These are phyloP conservation scores for Coffea eugenioides DNA, from an alignment of 257 asterid species.

Conservation along the genomic window DNA sequence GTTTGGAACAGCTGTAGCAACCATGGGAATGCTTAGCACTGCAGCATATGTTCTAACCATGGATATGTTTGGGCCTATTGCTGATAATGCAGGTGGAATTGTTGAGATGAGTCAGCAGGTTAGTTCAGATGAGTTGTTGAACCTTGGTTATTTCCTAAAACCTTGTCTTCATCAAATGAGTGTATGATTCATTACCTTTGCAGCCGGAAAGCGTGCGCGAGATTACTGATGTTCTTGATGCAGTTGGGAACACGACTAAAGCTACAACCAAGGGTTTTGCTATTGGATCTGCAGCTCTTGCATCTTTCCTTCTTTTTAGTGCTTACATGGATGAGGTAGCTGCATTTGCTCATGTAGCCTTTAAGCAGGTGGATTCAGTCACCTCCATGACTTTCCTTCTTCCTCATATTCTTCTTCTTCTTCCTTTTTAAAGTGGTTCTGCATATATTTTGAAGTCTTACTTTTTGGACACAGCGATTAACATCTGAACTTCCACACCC, in stretches of 20 bases:
- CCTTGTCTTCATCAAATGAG: background rate
- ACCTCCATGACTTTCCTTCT: conserved; percentile 10
- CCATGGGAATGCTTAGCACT: conserved; percentile 99
- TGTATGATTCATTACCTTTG: conserved; percentile 14
- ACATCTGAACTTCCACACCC: background rate
- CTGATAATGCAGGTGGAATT: conserved; percentile 99
- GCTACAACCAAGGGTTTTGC: conserved; percentile 99
- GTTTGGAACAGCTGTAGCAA: conserved; percentile 99
- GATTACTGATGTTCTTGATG: conserved; percentile 95
- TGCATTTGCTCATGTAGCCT: conserved; percentile 65
- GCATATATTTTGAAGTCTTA: conserved; percentile 2
- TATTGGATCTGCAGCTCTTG: conserved; percentile 98
- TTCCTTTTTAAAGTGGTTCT: background rate
- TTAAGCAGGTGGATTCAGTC: conserved; percentile 56
- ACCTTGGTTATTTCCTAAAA: background rate
- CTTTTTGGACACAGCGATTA: background rate
- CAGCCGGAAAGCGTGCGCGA: conserved; percentile 99
- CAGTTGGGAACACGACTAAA: conserved; percentile 99
- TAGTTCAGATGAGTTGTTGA: conserved; percentile 8
- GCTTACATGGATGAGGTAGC: conserved; percentile 99
- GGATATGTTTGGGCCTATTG: conserved; percentile 99
- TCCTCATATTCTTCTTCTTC: background rate
- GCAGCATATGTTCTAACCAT: conserved; percentile 98
- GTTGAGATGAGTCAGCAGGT: conserved; percentile 99
- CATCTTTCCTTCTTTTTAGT: conserved; percentile 95